These are phyloP conservation scores for Salvia rosmarinus DNA, from an alignment of 257 asterid species.

Conservation along the genomic window DNA sequence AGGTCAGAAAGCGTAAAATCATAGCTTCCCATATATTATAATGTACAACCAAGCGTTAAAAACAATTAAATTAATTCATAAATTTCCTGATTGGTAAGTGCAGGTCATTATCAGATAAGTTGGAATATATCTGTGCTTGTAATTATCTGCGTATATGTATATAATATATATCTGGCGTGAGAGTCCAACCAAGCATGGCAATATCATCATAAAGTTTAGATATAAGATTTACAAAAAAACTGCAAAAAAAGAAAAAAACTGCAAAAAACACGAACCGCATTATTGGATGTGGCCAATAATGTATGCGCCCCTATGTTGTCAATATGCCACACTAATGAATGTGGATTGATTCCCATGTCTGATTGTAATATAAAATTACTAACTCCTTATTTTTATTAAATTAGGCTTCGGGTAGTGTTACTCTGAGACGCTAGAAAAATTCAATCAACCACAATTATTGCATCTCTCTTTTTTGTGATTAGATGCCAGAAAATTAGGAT, in stretches of 20 bases:
- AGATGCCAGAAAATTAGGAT: no score
- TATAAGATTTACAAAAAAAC: not conserved
- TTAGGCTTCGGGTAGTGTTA: no score
- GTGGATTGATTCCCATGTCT: not conserved
- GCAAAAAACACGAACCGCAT: conserved; percentile 20
- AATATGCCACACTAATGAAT: not conserved
- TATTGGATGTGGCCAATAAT: conserved; percentile 29
- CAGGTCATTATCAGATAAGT: conserved; percentile 41
- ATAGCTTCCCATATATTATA: not conserved
- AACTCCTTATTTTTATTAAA: no score
- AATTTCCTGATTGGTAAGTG: conserved; percentile 34
- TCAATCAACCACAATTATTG: no score
- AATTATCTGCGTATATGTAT: not conserved
- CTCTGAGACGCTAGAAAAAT: no score
- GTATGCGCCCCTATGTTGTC: not conserved
- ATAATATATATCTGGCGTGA: no score
- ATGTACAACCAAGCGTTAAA: not conserved
- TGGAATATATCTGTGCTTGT: not conserved
- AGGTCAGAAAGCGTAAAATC: not conserved
- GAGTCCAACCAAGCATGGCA: conserved; percentile 15
- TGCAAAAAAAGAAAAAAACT: not conserved
- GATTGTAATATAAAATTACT: no score
- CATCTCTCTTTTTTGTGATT: no score
- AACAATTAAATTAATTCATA: not conserved
- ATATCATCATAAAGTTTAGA: not conserved